Percentiles rank a stretch among this genome's conserved stretches.
Conservation (phyloP, 768 basidiomycete genomes). For the Lentinula raphanica region DNA sequence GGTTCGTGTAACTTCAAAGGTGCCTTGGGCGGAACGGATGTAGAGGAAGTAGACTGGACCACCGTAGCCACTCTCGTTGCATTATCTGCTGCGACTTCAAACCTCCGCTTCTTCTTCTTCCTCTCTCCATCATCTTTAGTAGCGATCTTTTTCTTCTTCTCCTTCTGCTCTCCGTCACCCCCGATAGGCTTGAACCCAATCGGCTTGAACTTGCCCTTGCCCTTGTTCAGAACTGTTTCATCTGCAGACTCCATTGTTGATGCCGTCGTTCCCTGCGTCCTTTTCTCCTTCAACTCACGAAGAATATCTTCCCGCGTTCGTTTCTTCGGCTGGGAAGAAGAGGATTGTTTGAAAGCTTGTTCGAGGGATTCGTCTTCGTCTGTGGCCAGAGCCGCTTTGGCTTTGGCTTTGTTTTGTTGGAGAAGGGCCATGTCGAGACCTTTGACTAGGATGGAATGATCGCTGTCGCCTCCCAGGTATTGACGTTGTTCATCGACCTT, state of each 20-base stretch:
- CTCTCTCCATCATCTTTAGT: constrained; percentile 37
- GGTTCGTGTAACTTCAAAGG: constrained; percentile 14
- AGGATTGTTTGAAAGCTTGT: constrained; percentile 54
- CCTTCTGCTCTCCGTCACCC: constrained; percentile 25
- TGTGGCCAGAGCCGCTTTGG: constrained; percentile 44
- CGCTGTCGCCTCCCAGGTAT: constrained; percentile 80
- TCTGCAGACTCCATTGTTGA: constrained; percentile 11
- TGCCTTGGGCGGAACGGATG: constrained; percentile 16
- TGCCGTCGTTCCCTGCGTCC: constrained; percentile 27
- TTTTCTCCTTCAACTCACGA: constrained; percentile 63
- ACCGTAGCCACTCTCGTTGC: neutral
- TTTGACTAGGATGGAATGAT: constrained; percentile 84
- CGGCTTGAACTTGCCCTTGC: constrained; percentile 47
- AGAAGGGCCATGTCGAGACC: constrained; percentile 85
- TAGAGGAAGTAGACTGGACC: constrained; percentile 4
- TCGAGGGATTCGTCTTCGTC: constrained; percentile 83
- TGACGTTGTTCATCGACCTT: constrained; percentile 71
- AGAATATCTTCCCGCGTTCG: constrained; percentile 77
- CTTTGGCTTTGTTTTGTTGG: constrained; percentile 75
- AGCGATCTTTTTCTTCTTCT: constrained; percentile 50
- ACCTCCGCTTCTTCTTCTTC: constrained; percentile 60
- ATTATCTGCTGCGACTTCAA: constrained; percentile 10
- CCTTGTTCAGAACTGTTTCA: constrained; percentile 27
- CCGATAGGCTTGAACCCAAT: constrained; percentile 68
- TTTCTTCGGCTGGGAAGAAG: constrained; percentile 47